Evolutionary conservation across 2,329 filamentous ascomycete species (phyloP).

Genomic region (Lasiodiplodia sp.): DNA sequence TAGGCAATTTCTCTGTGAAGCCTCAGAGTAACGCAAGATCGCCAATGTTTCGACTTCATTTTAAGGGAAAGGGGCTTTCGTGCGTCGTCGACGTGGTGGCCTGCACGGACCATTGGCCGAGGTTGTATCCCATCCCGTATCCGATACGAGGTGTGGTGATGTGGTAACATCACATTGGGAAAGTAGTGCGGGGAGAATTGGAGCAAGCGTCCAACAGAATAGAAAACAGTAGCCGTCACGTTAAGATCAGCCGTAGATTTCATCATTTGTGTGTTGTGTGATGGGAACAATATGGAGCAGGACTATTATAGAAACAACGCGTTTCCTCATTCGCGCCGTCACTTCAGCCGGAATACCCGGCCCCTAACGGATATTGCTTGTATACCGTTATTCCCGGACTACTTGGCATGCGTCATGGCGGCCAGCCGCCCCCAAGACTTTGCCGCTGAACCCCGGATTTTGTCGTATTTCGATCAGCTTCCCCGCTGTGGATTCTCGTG

Average conservation of each 20-base stretch:
- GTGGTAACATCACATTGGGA: neutral
- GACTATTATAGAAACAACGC: no score
- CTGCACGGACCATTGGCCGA: neutral
- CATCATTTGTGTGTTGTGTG: no score
- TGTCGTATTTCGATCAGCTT: neutral
- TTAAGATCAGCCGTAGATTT: neutral
- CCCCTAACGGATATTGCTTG: no score
- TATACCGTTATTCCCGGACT: neutral
- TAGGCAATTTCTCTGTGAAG: neutral
- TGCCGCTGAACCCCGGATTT: neutral
- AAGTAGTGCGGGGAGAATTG: neutral
- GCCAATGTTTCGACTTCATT: neutral
- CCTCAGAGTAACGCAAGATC: neutral
- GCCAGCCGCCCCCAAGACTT: neutral
- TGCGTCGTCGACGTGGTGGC: no score
- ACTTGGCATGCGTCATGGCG: neutral
- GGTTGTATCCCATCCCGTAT: neutral
- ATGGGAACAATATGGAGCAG: no score
- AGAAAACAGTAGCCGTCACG: neutral
- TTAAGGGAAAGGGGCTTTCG: neutral
- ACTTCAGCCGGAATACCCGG: no score
- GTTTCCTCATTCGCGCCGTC: no score
- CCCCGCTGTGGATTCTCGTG: neutral
- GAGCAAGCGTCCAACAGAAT: neutral
- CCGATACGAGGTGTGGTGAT: conserved; percentile 2